Base-by-base conservation (phyloP, 495 filamentous ascomycete species). In the Hypoxylon fragiforme region DNA sequence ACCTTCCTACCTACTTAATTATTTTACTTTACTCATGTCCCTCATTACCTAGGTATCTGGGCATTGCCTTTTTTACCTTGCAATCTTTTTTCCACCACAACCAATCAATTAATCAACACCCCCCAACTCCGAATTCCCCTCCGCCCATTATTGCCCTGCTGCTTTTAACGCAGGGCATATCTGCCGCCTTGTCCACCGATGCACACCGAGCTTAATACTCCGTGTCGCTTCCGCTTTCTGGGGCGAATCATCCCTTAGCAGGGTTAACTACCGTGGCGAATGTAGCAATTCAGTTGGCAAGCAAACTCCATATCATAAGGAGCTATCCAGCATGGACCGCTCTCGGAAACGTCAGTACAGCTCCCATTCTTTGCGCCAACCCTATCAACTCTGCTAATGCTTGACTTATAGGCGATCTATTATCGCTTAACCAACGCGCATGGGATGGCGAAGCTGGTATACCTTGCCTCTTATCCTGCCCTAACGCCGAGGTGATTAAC, bases 381-480 rank as follows among this genome's bases (percentile, higher is more conserved):
- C 2, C 3, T 40, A 51, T 59, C 70, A 41, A 40, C 43, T 21
- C 36, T 38, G 34, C 70, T 77, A 51, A 74, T 49, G 43, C 22
- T 39, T 43, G 9, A n/a, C 14, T 46, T 52, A 32, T 54, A 97
- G 92, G 91, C 71, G 91, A 96, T 73, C 79, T 97, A 68, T 88
- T 90, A 71, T 81, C 88, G 65, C 77, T 96, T 60, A 98, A 98
- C 70, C 78, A 83, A 65, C 80, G 82, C 73, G 89, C 85, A 20
- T 98, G 94, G 94, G 77, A 87, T 67, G 92, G 89, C 43, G 89
- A 95, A 58, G 84, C 77, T 76, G 89, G 92, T 95, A 82, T 52
- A 56, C 16, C 31, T 2, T 55, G 16, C 21, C 44, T 28, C 46
- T 21, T 19, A 50, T 16, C 47, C 30, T 31, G 39, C 41, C 13